A percentile compares a stretch with the other conserved stretches of the same genome.
These are phyloP conservation scores for Boehmeria nivea DNA, from an alignment of 306 rosid species.

Conservation along the genomic window DNA sequence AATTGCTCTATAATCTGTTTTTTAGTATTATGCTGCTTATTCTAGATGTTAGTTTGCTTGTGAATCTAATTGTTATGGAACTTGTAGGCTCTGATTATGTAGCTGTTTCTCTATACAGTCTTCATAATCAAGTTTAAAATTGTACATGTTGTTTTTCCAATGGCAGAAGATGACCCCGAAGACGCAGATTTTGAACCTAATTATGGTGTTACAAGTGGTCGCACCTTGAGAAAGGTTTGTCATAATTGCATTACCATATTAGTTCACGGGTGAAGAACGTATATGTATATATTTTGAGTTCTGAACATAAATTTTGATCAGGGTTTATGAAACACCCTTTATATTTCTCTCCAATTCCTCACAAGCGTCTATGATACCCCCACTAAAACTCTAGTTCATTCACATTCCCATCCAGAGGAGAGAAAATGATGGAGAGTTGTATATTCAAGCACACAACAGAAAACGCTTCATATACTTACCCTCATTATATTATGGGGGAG, in stretches of 20 bases:
- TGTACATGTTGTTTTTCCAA: not conserved
- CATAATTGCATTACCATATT: constrained; percentile 7
- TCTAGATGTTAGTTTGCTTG: not conserved
- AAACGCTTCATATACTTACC: too few species aligned
- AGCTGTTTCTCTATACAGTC: too few species aligned
- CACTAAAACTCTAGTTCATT: too few species aligned
- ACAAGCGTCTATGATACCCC: too few species aligned
- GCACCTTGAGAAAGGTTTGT: constrained; percentile 67
- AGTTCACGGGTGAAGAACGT: not conserved
- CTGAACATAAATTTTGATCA: too few species aligned
- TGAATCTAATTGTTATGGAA: not conserved
- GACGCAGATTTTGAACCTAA: constrained; percentile 93
- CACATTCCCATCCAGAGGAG: too few species aligned
- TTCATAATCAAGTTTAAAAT: not conserved
- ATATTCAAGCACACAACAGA: too few species aligned
- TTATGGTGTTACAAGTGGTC: constrained; percentile 42
- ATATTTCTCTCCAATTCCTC: too few species aligned
- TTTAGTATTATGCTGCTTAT: constrained; percentile 1
- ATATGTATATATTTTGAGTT: too few species aligned
- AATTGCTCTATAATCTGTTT: constrained; percentile 17
- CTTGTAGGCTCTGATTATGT: constrained; percentile 12
- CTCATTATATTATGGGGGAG: too few species aligned
- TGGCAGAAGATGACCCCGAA: constrained; percentile 92
- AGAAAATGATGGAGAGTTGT: too few species aligned
- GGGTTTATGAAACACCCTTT: too few species aligned